Percentiles rank a stretch among this genome's conserved stretches.
Conservation (phyloP, 2,329 filamentous ascomycete genomes). For the Aulographum hederae region DNA sequence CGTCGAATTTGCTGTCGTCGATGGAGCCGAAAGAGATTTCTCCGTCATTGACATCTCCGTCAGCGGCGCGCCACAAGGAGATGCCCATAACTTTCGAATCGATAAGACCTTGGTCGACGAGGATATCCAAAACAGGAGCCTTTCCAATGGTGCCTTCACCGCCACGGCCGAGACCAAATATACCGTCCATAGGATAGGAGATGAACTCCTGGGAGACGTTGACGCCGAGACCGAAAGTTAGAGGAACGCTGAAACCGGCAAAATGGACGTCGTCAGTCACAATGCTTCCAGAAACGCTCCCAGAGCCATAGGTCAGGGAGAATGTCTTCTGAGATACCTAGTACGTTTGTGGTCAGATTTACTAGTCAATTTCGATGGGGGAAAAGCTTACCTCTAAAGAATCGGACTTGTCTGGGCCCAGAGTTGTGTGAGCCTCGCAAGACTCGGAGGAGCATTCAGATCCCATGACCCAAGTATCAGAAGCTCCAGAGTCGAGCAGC, state of each 20-base stretch:
- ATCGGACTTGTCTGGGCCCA: constrained; percentile 46
- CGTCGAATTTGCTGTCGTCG: constrained; percentile 48
- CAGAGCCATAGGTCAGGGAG: constrained; percentile 58
- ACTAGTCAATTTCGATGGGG: not conserved
- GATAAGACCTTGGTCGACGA: constrained; percentile 39
- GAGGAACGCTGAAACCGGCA: constrained; percentile 42
- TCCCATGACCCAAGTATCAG: constrained; percentile 72
- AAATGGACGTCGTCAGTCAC: constrained; percentile 49
- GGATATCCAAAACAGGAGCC: constrained; percentile 48
- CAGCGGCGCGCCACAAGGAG: constrained; percentile 46
- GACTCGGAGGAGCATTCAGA: constrained; percentile 45
- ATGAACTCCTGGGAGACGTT: constrained; percentile 56
- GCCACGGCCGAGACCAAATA: constrained; percentile 57
- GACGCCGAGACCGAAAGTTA: constrained; percentile 56
- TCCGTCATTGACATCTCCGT: constrained; percentile 46
- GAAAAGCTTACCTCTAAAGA: constrained; percentile 30
- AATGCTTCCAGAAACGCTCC: constrained; percentile 44
- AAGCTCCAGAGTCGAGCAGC: constrained; percentile 35
- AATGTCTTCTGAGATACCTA: constrained; percentile 36
- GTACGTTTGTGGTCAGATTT: constrained; percentile 1
- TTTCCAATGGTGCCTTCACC: constrained; percentile 18
- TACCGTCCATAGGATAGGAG: constrained; percentile 72
- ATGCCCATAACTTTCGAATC: constrained; percentile 52
- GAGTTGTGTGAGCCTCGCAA: constrained; percentile 52
- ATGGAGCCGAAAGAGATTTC: constrained; percentile 60